Base-by-base conservation (phyloP, 768 basidiomycete species). In the Pulveroboletus sp. region DNA sequence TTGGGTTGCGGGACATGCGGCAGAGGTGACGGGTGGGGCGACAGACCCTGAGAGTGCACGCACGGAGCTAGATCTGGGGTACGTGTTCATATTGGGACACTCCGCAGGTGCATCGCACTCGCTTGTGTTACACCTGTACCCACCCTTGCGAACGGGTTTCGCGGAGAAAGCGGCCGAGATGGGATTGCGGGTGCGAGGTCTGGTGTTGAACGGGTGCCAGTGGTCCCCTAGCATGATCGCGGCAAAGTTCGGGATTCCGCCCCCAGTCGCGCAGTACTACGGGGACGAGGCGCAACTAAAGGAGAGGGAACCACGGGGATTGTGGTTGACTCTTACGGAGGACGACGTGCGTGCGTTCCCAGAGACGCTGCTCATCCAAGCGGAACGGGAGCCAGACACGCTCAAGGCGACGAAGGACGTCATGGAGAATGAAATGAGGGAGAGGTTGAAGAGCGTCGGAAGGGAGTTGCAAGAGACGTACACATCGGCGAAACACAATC, bases 21-120 rank as follows among this genome's bases (percentile, higher is more conserved):
- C 21, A 0, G 57, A 57, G 21, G 61, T 68, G 39, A 47, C 41
- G 5, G 31, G 31, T 17, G 54, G 38, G 21, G 52, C 47, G 46
- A 45, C 50, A 8, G 37, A 26, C 6, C 28, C 51, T 8, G 32
- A 3, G 27, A 51, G 57, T 15, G 35, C 53, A 3, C 51, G 50
- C 7, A 40, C 38, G 15, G 55, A 59, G 18, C 71, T 77, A 0
- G 77, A 81, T 56, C 57, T 69, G 6, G 62, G 72, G 7, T 61
- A 58, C 9, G 60, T 83, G 37, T 76, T 76, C 55, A 40, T 85
- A 36, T 68, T 80, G 64, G 80, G 76, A 0, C 84, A 86, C 63
- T 85, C 83, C 1, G 83, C 81, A 0, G 85, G 85, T 1, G 79
- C 77, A 1, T 65, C 70, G 26, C 77, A 81, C 58, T 57, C 74